These are phyloP conservation scores for Aspergillus sp. DNA, from an alignment of 2,329 filamentous ascomycete genomes.

Conservation along the genomic window DNA sequence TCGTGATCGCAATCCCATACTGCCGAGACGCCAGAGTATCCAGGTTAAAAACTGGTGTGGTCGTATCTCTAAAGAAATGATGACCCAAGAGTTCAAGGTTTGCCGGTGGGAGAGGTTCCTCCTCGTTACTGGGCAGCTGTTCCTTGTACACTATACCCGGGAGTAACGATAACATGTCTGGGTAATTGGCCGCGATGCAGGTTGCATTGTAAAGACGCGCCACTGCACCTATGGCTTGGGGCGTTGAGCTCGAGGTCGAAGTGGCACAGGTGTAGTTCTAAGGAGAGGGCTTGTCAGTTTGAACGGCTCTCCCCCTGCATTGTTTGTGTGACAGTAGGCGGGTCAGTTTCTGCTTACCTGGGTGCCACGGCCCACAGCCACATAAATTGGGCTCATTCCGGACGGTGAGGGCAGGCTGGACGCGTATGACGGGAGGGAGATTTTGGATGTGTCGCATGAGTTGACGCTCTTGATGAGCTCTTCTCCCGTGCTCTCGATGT, in stretches of 20 bases:
- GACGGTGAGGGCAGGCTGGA: slow-evolving; percentile 61
- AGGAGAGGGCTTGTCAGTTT: slow-evolving; percentile 16
- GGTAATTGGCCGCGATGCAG: slow-evolving; percentile 72
- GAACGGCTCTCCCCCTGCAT: not conserved
- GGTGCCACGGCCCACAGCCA: slow-evolving; percentile 83
- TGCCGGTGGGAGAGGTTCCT: slow-evolving; percentile 50
- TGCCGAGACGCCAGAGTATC: slow-evolving; percentile 53
- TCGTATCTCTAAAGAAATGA: slow-evolving; percentile 73
- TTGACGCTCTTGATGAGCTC: slow-evolving; percentile 20
- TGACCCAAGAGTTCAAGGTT: slow-evolving; percentile 69
- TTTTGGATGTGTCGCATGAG: slow-evolving; percentile 38
- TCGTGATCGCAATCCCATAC: slow-evolving; percentile 61
- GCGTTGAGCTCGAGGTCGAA: slow-evolving; percentile 60
- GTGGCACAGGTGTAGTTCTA: slow-evolving; percentile 89
- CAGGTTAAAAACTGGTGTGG: slow-evolving; percentile 78
- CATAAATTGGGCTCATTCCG: slow-evolving; percentile 69
- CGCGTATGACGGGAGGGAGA: slow-evolving; percentile 51
- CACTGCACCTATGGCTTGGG: slow-evolving; percentile 69
- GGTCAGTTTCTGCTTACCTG: slow-evolving; percentile 42
- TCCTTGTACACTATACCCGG: slow-evolving; percentile 70
- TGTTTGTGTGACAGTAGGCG: not conserved
- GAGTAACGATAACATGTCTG: slow-evolving; percentile 65
- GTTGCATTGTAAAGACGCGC: slow-evolving; percentile 87
- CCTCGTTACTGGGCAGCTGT: slow-evolving; percentile 50
- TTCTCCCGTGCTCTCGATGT: slow-evolving; percentile 35